Evolutionary conservation across 768 basidiomycete genomes (phyloP).

Genomic region (Hortiboletus flavorubellus): DNA sequence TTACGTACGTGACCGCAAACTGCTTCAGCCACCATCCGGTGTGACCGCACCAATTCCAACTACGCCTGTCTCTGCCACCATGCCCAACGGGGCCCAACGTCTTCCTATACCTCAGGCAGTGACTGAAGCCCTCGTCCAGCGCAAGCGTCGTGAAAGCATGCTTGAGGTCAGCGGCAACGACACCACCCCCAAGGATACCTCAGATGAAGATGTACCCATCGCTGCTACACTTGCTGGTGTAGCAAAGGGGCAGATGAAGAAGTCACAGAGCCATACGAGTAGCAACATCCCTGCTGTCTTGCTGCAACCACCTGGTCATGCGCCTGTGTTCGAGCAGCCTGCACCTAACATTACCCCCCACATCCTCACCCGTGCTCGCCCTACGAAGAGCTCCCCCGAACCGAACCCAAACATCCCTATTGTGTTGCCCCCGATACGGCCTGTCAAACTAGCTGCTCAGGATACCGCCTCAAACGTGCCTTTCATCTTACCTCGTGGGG

Average conservation of each 20-base stretch:
- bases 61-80: conserved; percentile 40
- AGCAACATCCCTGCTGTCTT: conserved; percentile 27
- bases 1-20: conserved; percentile 80
- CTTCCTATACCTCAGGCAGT: conserved; percentile 68
- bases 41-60: conserved; percentile 75
- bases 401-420: conserved; percentile 29
- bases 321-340: conserved; percentile 26
- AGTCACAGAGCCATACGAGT: conserved; percentile 15
- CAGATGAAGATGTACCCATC: conserved; percentile 36
- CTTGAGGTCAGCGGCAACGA: conserved; percentile 43
- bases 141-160: conserved; percentile 70
- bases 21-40: conserved; percentile 80
- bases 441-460: conserved; percentile 35
- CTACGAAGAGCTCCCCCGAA: conserved; percentile 17
- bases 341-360: conserved; percentile 16
- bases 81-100: conserved; percentile 34
- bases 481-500: conserved; percentile 45
- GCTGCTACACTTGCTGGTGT: conserved; percentile 17
- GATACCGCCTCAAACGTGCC: conserved; percentile 37
- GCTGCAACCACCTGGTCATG: conserved; percentile 30
- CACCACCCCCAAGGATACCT: conserved; percentile 30
- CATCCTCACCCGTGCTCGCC: conserved; percentile 23
- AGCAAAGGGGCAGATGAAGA: conserved; percentile 17
- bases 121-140: conserved; percentile 64
- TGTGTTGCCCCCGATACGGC: conserved; percentile 29